These are phyloP conservation scores for Euphorbia celastroides DNA, from an alignment of 441 rosid species.

Conservation along the genomic window DNA sequence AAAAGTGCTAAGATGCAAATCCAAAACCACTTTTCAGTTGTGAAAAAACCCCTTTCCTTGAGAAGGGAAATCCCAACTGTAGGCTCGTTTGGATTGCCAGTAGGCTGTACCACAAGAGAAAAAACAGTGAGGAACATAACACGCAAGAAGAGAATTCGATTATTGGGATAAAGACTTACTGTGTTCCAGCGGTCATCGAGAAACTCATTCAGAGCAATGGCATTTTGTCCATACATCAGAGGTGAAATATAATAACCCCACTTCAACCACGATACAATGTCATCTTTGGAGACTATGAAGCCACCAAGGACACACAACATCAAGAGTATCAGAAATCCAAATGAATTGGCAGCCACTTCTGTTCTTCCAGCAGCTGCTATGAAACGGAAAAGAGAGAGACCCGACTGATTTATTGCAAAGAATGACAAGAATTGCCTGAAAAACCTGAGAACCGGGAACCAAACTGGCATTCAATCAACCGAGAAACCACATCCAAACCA, in stretches of 20 bases:
- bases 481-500: too few species aligned
- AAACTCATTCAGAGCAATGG: conserved; percentile 79
- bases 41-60: too few species aligned
- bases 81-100: conserved; percentile 21
- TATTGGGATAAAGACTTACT: conserved; percentile 33
- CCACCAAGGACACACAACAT: conserved; percentile 60
- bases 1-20: too few species aligned
- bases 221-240: too few species aligned
- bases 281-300: conserved; percentile 65
- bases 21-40: too few species aligned
- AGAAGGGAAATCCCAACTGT: too few species aligned
- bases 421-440: too few species aligned
- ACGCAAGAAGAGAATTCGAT: background rate
- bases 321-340: conserved; percentile 45
- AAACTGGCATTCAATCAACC: too few species aligned
- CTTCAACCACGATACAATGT: conserved; percentile 60
- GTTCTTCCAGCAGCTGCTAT: conserved; percentile 60
- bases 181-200: conserved; percentile 67
- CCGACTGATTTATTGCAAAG: conserved; percentile 52
- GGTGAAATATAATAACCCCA: conserved; percentile 89
- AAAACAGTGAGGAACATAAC: background rate
- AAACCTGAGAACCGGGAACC: conserved; percentile 55
- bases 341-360: conserved; percentile 45
- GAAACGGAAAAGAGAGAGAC: conserved; percentile 55
- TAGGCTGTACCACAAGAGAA: conserved; percentile 34